Evolutionary conservation across 2,329 filamentous ascomycete genomes (phyloP), one percentile per base, ranked within the genome.

Genomic region (Aureobasidium sp.): DNA sequence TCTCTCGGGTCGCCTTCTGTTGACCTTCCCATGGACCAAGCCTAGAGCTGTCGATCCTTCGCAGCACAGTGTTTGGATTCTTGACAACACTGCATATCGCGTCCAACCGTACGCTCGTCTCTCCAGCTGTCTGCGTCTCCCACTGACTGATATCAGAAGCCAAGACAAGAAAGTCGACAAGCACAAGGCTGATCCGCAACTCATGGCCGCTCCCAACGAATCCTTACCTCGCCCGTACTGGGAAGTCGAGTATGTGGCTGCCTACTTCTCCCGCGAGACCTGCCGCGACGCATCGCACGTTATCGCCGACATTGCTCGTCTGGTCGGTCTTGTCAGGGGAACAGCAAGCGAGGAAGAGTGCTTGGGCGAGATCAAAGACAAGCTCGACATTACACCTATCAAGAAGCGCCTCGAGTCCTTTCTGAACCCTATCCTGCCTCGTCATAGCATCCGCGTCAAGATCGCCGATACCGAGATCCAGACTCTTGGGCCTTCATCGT

Each of bases 1-100:
- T 53, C 64, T 73, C 13, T 32, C 59, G 2, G 50, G 59, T 3
- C 59, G 59, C 21, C 32, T 61, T 0, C 29, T 42, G 8, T 37
- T 60, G 21, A 60, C 57, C 8, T 60, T 60, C 14, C 57, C 57
- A 10, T 55, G 59, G 45, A 25, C 42, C n/a, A 54, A 62, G 34
- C 60, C 54, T 3, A 64, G 68, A 50, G 66, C 70, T 6, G 82
- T 90, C 50, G 81, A 85, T 60, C 78, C 80, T 16, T 76, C 83
- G n/a, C 73, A 79, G 54, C 88, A 96, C 72, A 85, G 83, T 14
- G 85, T 97, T 44, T 97, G 93, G 93, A 78, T 97, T 8, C 79
- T 97, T 51, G 91, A 97, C 77, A 96, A 94, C 69, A 93, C 89
- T 3, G 92, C 91, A 5, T 93, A 88, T 72, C 83, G 84, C 25